Percentiles rank a stretch among this genome's conserved stretches.
Evolutionary conservation across 2,329 filamentous ascomycete species (phyloP).

Genomic region (Colletotrichum tabaci): DNA sequence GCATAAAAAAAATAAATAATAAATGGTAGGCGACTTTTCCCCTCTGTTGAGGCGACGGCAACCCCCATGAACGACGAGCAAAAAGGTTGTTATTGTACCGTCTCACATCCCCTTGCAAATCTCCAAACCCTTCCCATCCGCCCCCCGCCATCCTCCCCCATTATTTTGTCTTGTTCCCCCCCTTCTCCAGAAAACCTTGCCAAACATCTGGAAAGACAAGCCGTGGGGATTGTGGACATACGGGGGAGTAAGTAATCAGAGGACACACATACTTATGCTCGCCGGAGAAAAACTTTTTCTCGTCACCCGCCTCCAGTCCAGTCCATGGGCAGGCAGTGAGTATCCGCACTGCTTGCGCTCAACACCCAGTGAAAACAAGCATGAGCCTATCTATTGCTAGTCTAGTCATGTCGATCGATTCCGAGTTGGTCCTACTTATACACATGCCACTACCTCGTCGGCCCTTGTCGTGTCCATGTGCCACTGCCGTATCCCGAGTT

Average conservation of each 20-base stretch:
- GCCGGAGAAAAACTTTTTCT: constrained; percentile 12
- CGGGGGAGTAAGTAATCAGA: not conserved
- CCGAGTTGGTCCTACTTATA: not conserved
- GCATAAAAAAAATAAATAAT: too few relatives aligned
- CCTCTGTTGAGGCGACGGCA: too few relatives aligned
- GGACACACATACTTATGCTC: too few relatives aligned
- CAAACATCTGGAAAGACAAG: constrained; percentile 19
- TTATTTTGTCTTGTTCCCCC: constrained; percentile 15
- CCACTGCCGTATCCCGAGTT: not conserved
- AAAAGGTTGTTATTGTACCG: not conserved
- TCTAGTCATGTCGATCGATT: constrained; percentile 18
- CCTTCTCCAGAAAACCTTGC: constrained; percentile 39
- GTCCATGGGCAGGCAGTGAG: not conserved
- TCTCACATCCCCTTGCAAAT: not conserved
- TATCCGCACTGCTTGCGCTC: too few relatives aligned
- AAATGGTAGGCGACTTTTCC: too few relatives aligned
- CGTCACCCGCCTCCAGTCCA: not conserved
- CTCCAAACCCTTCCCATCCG: not conserved
- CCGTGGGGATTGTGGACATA: constrained; percentile 13
- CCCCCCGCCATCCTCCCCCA: constrained; percentile 20
- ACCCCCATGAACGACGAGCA: too few relatives aligned
- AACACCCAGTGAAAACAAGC: not conserved
- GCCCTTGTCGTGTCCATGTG: constrained; percentile 15
- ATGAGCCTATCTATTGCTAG: not conserved
- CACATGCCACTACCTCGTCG: not conserved